phyloP scores from a whole-genome alignment of 2,329 filamentous ascomycete genomes.

The Lojkania enalia region DNA sequence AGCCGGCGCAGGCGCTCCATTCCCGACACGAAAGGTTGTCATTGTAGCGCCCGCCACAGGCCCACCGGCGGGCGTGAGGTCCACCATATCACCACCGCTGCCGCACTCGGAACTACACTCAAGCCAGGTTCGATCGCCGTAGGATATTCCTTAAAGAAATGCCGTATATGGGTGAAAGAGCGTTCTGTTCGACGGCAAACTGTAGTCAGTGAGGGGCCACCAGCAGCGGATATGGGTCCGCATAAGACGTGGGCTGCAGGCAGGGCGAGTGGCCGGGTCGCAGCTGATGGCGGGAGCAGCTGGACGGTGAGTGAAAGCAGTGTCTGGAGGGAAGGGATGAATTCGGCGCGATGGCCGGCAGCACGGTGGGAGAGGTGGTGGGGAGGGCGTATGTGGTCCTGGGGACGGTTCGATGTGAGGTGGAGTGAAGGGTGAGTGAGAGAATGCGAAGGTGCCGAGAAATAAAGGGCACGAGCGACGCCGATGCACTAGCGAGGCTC shows the following conservation, averaged over 20 bases:
- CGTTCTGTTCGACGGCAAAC: no score
- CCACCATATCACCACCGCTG: conserved; percentile 39
- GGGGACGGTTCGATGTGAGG: conserved; percentile 18
- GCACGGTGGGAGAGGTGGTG: conserved; percentile 2
- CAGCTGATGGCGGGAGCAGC: conserved; percentile 13
- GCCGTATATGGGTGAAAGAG: no score
- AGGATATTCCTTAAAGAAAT: no score
- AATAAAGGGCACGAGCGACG: not conserved
- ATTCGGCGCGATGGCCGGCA: conserved; percentile 3
- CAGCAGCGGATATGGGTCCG: conserved; percentile 32
- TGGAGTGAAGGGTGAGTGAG: conserved; percentile 8
- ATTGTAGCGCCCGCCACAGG: conserved; percentile 39
- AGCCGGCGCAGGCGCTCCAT: conserved; percentile 24
- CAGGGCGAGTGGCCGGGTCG: conserved; percentile 24
- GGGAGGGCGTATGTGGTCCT: conserved; percentile 15
- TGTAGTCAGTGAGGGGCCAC: no score
- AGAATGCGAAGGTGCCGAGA: conserved; percentile 1
- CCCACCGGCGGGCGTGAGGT: conserved; percentile 38
- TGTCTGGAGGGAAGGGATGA: not conserved
- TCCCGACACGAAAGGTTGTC: conserved; percentile 44
- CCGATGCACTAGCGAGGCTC: not conserved
- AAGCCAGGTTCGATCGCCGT: conserved; percentile 8
- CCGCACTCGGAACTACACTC: conserved; percentile 29
- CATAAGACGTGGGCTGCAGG: conserved; percentile 33
- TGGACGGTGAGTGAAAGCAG: conserved; percentile 1